Base-by-base conservation (phyloP, 2,329 filamentous ascomycete genomes). In the Curvularia verruculosa region DNA sequence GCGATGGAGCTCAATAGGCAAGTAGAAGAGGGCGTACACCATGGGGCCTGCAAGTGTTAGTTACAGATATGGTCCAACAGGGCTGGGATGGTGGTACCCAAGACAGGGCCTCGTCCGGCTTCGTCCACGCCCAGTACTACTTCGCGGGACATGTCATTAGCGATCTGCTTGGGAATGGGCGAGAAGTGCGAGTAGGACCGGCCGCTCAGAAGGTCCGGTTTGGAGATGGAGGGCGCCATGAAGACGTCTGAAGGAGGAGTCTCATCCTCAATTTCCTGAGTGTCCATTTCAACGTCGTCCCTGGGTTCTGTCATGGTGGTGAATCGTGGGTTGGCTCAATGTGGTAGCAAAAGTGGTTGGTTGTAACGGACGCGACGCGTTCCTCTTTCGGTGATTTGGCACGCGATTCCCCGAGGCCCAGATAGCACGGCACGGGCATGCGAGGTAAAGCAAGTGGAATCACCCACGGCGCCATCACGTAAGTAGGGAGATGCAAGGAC, bases 101-200 rank as follows among this genome's bases (percentile, higher is more conserved):
- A 85, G n/a, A 97, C 94, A 23, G 94, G 94, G 1, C 94, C 94
- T 70, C 94, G 87, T 44, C 94, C 94, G 65, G 94, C 94, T 81
- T 98, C 94, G 76, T 98, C 94, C 49, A 98, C 89, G 60, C 94
- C 94, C 21, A 98, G 83, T 19, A 90, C 88, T 77, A 91, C 95
- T 71, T 87, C 84, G 54, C 82, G 84, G 18, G 71, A 70, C 74
- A 79, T 77, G 63, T 81, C 76, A 7, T 76, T 64, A 19, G 68
- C 60, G 18, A 82, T 70, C 15, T 70, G 66, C 39, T 69, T 54
- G 4, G 81, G 80, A 15, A 82, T 75, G 1, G 76, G 68, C 10
- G 80, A 81, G 54, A 78, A 80, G 60, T 83, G 76, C 9, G 81
- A 79, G 61, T 83, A 82, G 49, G 80, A 81, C 43, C 74, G 73